These are phyloP conservation scores for Chlorella vulgaris DNA, from an alignment of 139 green algal species.

Conservation along the genomic window DNA sequence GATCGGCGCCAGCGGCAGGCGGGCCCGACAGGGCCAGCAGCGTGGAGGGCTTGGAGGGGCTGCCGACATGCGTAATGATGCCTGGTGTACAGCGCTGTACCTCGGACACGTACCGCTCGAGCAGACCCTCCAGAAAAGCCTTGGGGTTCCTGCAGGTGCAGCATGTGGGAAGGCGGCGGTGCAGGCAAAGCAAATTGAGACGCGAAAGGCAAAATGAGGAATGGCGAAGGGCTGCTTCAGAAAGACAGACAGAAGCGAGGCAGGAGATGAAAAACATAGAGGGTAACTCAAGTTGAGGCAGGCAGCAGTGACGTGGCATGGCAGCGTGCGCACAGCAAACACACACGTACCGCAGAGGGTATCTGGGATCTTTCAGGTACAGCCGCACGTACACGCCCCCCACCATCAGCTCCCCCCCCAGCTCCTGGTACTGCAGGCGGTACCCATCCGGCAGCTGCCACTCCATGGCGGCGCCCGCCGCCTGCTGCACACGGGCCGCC, in stretches of 20 bases:
- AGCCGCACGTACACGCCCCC: slow-evolving; percentile 91
- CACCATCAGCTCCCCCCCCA: slow-evolving; percentile 69
- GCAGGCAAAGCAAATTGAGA: not conserved
- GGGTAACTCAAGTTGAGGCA: no score
- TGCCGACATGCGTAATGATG: not conserved
- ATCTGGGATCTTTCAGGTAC: slow-evolving; percentile 85
- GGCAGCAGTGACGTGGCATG: no score
- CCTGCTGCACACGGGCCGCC: slow-evolving; percentile 50
- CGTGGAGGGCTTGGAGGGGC: slow-evolving; percentile 2
- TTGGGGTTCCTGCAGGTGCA: slow-evolving; percentile 29
- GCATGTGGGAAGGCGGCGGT: no score
- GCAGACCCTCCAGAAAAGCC: slow-evolving; percentile 75
- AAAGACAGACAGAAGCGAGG: no score
- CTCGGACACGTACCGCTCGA: slow-evolving; percentile 62
- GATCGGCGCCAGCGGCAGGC: not conserved
- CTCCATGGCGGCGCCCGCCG: slow-evolving; percentile 42
- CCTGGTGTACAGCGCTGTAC: not conserved
- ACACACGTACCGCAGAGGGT: slow-evolving; percentile 72
- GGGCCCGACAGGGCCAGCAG: no score
- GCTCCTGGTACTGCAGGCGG: slow-evolving; percentile 53
- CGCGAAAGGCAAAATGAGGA: no score
- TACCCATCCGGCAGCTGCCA: slow-evolving; percentile 58
- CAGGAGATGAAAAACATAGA: no score
- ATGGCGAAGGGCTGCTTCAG: no score
- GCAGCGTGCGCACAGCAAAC: no score